phyloP scores from a whole-genome alignment of 1,284 basidiomycete genomes.

The Anthracocystis panici-leucophaei region DNA sequence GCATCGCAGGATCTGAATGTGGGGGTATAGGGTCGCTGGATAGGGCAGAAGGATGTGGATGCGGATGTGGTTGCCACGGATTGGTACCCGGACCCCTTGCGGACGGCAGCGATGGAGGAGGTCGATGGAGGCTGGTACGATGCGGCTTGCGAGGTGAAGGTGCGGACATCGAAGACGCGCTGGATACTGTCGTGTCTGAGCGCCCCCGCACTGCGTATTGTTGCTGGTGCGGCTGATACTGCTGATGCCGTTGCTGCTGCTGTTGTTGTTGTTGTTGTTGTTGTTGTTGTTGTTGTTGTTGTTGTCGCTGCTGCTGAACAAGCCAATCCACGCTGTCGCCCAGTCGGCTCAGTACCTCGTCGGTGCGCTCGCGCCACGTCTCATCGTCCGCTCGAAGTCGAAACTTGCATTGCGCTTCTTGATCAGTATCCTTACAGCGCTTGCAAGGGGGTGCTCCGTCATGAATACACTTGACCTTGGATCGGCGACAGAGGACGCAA shows the following conservation, averaged over 20 bases:
- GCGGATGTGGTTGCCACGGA: constrained; percentile 8
- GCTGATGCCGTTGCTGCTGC: constrained; percentile 7
- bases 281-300: constrained; percentile 17
- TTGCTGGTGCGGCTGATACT: constrained; percentile 8
- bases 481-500: constrained; percentile 55
- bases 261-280: constrained; percentile 11
- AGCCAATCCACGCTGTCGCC: constrained; percentile 55
- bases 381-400: constrained; percentile 59
- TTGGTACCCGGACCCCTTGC: neutral
- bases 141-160: constrained; percentile 31
- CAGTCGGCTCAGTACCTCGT: constrained; percentile 50
- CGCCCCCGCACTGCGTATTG: constrained; percentile 12
- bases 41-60: constrained; percentile 2
- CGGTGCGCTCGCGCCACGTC: constrained; percentile 60
- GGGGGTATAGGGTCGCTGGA: constrained; percentile 10
- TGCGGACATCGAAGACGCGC: constrained; percentile 26
- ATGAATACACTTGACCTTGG: constrained; percentile 63
- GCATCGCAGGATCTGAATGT: constrained; percentile 1
- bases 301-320: constrained; percentile 34
- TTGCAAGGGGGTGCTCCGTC: constrained; percentile 60
- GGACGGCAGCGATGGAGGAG: constrained; percentile 7
- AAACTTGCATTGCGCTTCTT: constrained; percentile 62
- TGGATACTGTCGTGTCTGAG: constrained; percentile 18
- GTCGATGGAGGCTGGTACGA: constrained; percentile 16
- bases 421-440: constrained; percentile 54